Evolutionary conservation across 2,329 filamentous ascomycete species (phyloP).

Genomic region (Curvularia lunata): DNA sequence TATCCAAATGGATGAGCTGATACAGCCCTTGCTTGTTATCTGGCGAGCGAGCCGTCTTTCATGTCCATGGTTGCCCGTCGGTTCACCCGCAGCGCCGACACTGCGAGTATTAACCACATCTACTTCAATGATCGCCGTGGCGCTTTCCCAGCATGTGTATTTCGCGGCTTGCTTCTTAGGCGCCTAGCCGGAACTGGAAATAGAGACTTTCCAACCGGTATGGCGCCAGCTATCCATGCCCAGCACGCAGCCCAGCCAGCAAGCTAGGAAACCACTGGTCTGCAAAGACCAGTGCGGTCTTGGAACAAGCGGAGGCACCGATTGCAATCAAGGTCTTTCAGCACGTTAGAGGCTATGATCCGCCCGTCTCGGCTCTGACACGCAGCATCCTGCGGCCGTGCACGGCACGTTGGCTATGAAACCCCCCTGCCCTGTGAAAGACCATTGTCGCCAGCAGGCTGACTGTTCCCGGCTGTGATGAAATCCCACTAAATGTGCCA

Average conservation of each 20-base stretch:
- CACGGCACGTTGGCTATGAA: constrained; percentile 33
- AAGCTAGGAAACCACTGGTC: constrained; percentile 9
- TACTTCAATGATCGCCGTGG: constrained; percentile 5
- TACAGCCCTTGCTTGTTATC: not conserved
- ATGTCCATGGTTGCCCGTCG: constrained; percentile 1
- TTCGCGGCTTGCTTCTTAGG: constrained; percentile 9
- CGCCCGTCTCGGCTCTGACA: constrained; percentile 28
- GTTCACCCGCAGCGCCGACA: constrained; percentile 3
- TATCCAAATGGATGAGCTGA: not conserved
- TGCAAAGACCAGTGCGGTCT: constrained; percentile 20
- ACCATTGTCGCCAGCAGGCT: constrained; percentile 22
- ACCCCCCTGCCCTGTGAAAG: constrained; percentile 21
- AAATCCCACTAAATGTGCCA: constrained; percentile 24
- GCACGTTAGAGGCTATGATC: constrained; percentile 25
- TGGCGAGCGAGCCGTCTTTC: not conserved
- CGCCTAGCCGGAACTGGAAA: constrained; percentile 13
- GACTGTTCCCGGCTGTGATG: constrained; percentile 21
- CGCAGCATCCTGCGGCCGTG: constrained; percentile 24
- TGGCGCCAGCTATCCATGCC: constrained; percentile 8
- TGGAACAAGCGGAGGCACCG: constrained; percentile 20
- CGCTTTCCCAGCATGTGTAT: not conserved
- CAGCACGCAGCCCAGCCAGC: constrained; percentile 16
- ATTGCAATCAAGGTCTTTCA: constrained; percentile 11
- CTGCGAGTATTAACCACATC: not conserved
- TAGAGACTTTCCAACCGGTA: constrained; percentile 23